Evolutionary conservation across 805 yeast species (phyloP).

Genomic region (Starmerella apis): DNA sequence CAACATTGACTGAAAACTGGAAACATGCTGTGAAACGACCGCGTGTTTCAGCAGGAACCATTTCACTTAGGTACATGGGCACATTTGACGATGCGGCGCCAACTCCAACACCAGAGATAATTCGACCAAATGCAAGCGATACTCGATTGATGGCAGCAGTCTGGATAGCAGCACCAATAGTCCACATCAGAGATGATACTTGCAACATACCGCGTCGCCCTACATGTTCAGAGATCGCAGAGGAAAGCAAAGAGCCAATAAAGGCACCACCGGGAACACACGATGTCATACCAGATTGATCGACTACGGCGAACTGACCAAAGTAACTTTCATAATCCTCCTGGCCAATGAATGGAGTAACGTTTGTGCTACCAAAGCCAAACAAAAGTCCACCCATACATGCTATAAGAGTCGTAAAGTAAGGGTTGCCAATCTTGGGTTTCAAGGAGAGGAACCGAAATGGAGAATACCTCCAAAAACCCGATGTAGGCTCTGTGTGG

Average conservation of each 20-base stretch:
- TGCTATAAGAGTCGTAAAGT: conserved; percentile 45
- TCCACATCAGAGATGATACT: conserved; percentile 36
- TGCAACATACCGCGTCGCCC: conserved; percentile 39
- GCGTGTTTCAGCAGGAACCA: conserved; percentile 41
- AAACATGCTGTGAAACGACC: conserved; percentile 67
- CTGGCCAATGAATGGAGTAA: conserved; percentile 54
- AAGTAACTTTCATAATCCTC: conserved; percentile 43
- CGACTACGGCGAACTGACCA: conserved; percentile 34
- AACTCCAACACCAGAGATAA: conserved; percentile 57
- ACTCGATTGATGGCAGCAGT: conserved; percentile 33
- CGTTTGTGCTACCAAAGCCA: conserved; percentile 70
- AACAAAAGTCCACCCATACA: conserved; percentile 61
- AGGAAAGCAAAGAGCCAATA: conserved; percentile 46
- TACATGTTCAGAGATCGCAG: conserved; percentile 39
- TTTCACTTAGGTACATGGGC: conserved; percentile 49
- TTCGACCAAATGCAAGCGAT: conserved; percentile 41
- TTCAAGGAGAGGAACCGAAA: conserved; percentile 6
- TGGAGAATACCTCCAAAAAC: not conserved
- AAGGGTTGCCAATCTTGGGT: conserved; percentile 37
- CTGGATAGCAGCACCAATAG: conserved; percentile 45
- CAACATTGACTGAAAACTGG: conserved; percentile 64
- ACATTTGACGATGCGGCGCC: conserved; percentile 61
- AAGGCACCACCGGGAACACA: conserved; percentile 58
- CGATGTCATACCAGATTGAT: conserved; percentile 56
- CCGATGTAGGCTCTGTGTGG: conserved; percentile 1